Conservation (phyloP, 2,329 filamentous ascomycete species). For the Colletotrichum sp. region DNA sequence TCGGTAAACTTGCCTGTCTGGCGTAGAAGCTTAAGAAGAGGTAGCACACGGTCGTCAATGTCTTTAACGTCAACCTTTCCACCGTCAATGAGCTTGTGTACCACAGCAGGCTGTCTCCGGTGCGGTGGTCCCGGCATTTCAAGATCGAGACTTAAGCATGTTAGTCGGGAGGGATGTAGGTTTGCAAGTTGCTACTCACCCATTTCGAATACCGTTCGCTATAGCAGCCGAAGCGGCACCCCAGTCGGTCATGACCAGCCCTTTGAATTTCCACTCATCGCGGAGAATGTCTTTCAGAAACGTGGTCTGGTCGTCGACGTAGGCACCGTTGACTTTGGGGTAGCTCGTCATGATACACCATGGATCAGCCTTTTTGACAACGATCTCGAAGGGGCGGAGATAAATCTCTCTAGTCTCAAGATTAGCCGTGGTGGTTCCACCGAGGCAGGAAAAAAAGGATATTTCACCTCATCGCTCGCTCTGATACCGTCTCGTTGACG, state of each 20-base stretch:
- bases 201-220: neutral
- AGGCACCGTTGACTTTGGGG: slow-evolving; percentile 39
- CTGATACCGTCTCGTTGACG: neutral
- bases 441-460: too few species aligned
- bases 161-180: neutral
- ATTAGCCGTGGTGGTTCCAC: neutral
- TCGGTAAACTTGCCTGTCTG: neutral
- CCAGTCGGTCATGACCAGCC: slow-evolving; percentile 47
- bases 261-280: slow-evolving; percentile 45
- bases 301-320: neutral
- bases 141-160: neutral
- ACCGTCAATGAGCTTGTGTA: neutral
- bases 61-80: neutral
- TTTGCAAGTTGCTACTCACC: neutral
- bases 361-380: slow-evolving; percentile 36
- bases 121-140: slow-evolving; percentile 59
- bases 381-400: slow-evolving; percentile 39
- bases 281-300: slow-evolving; percentile 40
- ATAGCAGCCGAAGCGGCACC: slow-evolving; percentile 21
- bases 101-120: neutral
- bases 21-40: neutral
- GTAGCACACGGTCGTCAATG: neutral
- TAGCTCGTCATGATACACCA: slow-evolving; percentile 42
- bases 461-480: neutral
- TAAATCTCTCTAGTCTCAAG: slow-evolving; percentile 28